A percentile compares a stretch with the other conserved stretches of the same genome.
These are phyloP conservation scores for Eucalyptus curtisii DNA, from an alignment of 345 rosid species.

Conservation along the genomic window DNA sequence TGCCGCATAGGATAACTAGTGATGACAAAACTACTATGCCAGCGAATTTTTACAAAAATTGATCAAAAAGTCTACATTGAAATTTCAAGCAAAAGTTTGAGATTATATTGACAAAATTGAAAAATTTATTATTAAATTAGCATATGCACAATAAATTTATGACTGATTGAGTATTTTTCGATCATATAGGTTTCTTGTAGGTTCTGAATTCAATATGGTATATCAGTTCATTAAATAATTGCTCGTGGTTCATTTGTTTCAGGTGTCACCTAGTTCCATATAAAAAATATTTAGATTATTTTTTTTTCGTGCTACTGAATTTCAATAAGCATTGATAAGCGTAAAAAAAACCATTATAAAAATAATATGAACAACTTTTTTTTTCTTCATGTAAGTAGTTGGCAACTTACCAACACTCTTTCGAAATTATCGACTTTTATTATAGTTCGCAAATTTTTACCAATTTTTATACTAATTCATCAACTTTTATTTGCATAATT, in stretches of 20 bases:
- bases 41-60: rapidly evolving
- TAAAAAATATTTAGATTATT: too few relatives aligned
- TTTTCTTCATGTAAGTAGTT: neutral
- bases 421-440: neutral
- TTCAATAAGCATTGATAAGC: neutral
- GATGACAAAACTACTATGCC: too few relatives aligned
- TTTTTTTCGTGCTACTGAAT: neutral
- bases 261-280: neutral
- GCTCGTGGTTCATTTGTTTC: neutral
- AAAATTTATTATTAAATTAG: too few relatives aligned
- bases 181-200: neutral
- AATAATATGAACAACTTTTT: too few relatives aligned
- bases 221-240: too few relatives aligned
- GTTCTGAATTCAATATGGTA: neutral
- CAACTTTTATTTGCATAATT: neutral
- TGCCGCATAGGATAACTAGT: rapidly evolving
- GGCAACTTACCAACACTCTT: neutral
- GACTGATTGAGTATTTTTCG: rapidly evolving
- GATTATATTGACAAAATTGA: too few relatives aligned
- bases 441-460: neutral
- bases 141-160: too few relatives aligned
- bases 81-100: rapidly evolving
- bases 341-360: too few relatives aligned
- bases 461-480: neutral
- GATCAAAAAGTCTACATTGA: rapidly evolving